Percentiles rank a stretch among this genome's conserved stretches.
These are phyloP conservation scores for Eimeria sp. DNA, from an alignment of 169 alveolate genomes.

Conservation along the genomic window DNA sequence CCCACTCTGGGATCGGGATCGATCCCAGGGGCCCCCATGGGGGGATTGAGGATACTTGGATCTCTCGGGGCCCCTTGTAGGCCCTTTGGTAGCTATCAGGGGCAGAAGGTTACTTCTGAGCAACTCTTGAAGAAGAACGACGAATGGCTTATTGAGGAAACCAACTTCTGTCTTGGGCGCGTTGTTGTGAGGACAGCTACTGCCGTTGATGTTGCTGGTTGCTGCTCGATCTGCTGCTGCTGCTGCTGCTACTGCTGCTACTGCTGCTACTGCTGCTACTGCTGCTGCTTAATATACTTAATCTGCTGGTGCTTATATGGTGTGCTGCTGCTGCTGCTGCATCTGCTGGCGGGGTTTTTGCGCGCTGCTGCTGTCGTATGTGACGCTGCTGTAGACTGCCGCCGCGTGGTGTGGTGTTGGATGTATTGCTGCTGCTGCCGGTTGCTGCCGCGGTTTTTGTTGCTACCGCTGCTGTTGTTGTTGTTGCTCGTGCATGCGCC, in stretches of 20 bases:
- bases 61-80: slow-evolving; percentile 31
- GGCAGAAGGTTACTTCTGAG: slow-evolving; percentile 92
- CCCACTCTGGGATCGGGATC: slow-evolving; percentile 18
- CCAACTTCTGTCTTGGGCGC: slow-evolving; percentile 96
- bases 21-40: slow-evolving; percentile 46
- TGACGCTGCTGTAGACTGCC: not conserved
- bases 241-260: slow-evolving; percentile 43
- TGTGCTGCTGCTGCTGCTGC: slow-evolving; percentile 30
- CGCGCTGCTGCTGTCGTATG: not conserved
- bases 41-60: not conserved
- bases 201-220: no score
- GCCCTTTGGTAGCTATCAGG: slow-evolving; percentile 85
- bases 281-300: slow-evolving; percentile 60
- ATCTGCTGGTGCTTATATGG: not conserved
- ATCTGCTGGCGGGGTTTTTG: not conserved
- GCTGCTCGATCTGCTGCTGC: slow-evolving; percentile 20
- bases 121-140: slow-evolving; percentile 93
- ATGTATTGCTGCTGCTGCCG: not conserved
- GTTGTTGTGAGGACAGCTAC: slow-evolving; percentile 87
- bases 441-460: not conserved
- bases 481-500: not conserved
- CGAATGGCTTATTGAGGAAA: slow-evolving; percentile 96
- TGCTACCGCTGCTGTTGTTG: not conserved
- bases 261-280: slow-evolving; percentile 49
- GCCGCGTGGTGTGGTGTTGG: not conserved